Base-by-base conservation (phyloP, 768 basidiomycete species). In the Tulasnella sp. region DNA sequence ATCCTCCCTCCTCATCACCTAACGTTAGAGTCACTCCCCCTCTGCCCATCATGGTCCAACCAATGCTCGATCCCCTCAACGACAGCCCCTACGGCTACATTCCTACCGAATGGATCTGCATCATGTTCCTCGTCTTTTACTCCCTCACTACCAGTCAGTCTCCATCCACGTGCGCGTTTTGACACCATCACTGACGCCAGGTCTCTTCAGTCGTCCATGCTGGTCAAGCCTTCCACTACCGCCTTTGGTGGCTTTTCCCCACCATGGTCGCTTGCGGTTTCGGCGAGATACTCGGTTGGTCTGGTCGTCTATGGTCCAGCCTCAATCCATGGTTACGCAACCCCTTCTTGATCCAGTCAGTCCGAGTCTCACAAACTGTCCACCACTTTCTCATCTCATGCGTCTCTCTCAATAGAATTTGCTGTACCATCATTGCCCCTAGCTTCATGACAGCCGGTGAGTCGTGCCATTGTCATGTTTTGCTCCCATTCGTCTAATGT, bases 281-380 rank as follows among this genome's bases (percentile, higher is more conserved):
- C 0, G 64, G 75, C 8, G 82, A 83, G 63, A 62, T 75, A 8
- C 57, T 76, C 2, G 81, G 80, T 0, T 83, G 81, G 82, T 62
- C 65, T 6, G 81, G 70, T 1, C 67, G 80, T 17, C 63, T 79
- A 3, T 81, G 58, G 59, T 49, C 46, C 31, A 40, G 34, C 14
- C 2, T 34, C 27, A 59, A 60, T 21, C 27, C 23, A 12, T 1
- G 12, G 14, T 23, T 3, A 3, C 25, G 21, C 23, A 60, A 63
- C 23, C 69, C 75, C 0, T 79, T 69, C 63, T 63, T 74, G 55
- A 74, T 77, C 45, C 76, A 78, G 69, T 70, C 50, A 51, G 68
- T 65, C 31, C 39, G 3, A 43, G 4, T 49, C 12, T 11, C 19
- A 11, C n/a, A n/a, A n/a, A n/a, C n/a, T n/a, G n/a, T n/a, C 6